A percentile compares a stretch with the other conserved stretches of the same genome.
Evolutionary conservation across 495 filamentous ascomycete genomes (phyloP).

Genomic region (Haplographium delicatum): DNA sequence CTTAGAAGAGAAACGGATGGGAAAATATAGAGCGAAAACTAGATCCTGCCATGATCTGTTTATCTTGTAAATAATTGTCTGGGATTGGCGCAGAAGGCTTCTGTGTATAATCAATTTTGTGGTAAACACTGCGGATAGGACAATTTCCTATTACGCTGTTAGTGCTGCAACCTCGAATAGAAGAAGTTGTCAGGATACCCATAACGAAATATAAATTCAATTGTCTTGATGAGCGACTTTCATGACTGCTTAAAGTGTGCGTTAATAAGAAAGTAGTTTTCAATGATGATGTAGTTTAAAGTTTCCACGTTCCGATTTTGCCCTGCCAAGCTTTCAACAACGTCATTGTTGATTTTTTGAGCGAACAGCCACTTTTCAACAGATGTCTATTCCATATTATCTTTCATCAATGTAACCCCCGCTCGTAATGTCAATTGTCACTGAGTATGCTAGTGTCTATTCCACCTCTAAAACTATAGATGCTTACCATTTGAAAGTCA

Average conservation of each 20-base stretch:
- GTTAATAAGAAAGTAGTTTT: too few species aligned
- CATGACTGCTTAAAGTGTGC: too few species aligned
- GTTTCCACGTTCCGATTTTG: not conserved
- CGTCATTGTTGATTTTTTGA: slow-evolving; percentile 8
- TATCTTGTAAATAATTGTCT: too few species aligned
- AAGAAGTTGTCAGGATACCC: too few species aligned
- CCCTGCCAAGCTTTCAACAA: slow-evolving; percentile 5
- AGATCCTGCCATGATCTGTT: too few species aligned
- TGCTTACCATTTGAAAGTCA: slow-evolving; percentile 49
- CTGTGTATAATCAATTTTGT: too few species aligned
- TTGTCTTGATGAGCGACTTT: too few species aligned
- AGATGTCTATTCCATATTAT: not conserved
- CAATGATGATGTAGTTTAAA: not conserved
- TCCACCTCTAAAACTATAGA: not conserved
- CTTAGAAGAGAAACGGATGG: too few species aligned
- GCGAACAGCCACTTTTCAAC: not conserved
- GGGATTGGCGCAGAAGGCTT: too few species aligned
- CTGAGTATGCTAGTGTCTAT: slow-evolving; percentile 49
- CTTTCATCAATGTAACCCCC: not conserved
- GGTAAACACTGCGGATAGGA: not conserved
- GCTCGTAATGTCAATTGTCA: slow-evolving; percentile 58
- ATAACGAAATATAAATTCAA: too few species aligned
- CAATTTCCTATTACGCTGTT: not conserved
- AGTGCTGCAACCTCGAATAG: too few species aligned
- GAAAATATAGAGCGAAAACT: too few species aligned